Evolutionary conservation across 352 stramenopile genomes (phyloP).

Genomic region (Globisporangium abappressorium): DNA sequence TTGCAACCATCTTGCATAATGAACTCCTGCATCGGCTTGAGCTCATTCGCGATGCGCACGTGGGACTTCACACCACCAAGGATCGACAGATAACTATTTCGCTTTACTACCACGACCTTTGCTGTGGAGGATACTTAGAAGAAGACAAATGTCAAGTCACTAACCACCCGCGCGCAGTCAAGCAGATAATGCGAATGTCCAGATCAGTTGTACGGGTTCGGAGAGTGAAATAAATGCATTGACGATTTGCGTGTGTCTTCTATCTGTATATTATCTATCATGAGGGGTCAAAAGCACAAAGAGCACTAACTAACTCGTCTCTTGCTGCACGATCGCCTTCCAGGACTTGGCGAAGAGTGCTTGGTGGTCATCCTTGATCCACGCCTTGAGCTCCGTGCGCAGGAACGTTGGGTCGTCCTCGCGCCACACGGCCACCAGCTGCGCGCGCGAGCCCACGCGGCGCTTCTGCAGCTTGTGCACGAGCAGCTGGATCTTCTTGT

Average conservation of each 20-base stretch:
- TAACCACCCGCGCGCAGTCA: too few species aligned
- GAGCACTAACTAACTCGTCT: conserved; percentile 1
- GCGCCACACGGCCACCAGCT: conserved; percentile 45
- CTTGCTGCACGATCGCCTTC: conserved; percentile 25
- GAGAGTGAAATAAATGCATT: background rate
- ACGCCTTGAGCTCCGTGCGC: conserved; percentile 46
- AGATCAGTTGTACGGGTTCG: too few species aligned
- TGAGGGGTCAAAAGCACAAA: background rate
- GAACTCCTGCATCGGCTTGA: too few species aligned
- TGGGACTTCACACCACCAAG: too few species aligned
- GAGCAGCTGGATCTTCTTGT: conserved; percentile 84
- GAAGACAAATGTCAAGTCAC: too few species aligned
- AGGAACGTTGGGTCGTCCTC: conserved; percentile 42
- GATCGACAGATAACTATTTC: too few species aligned
- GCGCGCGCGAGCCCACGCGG: conserved; percentile 35
- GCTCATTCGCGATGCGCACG: too few species aligned
- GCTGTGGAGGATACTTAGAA: too few species aligned
- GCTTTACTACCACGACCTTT: too few species aligned
- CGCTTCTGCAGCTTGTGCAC: conserved; percentile 57
- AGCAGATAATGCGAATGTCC: too few species aligned
- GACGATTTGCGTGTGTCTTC: background rate
- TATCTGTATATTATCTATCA: background rate
- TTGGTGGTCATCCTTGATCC: conserved; percentile 58
- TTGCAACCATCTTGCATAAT: too few species aligned
- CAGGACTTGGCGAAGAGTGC: conserved; percentile 47